Evolutionary conservation across 495 filamentous ascomycete species (phyloP).

Genomic region (Choiromyces venosus): DNA sequence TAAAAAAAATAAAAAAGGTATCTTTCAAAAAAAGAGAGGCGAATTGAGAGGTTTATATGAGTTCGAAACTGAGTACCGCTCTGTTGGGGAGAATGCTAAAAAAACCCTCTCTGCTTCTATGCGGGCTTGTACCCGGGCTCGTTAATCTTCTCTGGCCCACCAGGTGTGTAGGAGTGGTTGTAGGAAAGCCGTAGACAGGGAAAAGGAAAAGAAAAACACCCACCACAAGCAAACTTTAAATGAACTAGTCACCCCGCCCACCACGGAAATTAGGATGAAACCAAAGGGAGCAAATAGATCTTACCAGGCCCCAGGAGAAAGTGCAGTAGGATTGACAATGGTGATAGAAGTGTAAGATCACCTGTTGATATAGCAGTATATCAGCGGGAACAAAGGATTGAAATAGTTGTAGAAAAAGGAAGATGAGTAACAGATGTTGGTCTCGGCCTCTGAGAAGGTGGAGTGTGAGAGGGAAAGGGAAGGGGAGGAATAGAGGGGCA

Average conservation of each 20-base stretch:
- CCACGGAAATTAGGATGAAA: background rate
- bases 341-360: background rate
- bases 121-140: background rate
- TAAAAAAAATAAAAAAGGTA: background rate
- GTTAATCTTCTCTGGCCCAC: background rate
- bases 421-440: background rate
- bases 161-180: background rate
- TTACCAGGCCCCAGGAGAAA: background rate
- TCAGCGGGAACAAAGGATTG: background rate
- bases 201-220: conserved; percentile 2
- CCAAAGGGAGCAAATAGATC: background rate
- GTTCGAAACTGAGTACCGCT: background rate
- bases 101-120: background rate
- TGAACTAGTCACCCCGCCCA: background rate
- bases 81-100: background rate
- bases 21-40: conserved; percentile 1
- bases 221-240: conserved; percentile 3
- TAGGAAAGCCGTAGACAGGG: background rate
- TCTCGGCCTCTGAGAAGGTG: background rate
- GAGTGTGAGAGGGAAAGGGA: background rate
- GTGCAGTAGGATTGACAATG: background rate
- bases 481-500: background rate
- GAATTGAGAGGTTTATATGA: background rate
- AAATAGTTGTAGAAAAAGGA: background rate
- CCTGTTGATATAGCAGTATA: background rate